These are phyloP conservation scores for Lablab purpureus DNA, from an alignment of 306 rosid species.

Conservation along the genomic window DNA sequence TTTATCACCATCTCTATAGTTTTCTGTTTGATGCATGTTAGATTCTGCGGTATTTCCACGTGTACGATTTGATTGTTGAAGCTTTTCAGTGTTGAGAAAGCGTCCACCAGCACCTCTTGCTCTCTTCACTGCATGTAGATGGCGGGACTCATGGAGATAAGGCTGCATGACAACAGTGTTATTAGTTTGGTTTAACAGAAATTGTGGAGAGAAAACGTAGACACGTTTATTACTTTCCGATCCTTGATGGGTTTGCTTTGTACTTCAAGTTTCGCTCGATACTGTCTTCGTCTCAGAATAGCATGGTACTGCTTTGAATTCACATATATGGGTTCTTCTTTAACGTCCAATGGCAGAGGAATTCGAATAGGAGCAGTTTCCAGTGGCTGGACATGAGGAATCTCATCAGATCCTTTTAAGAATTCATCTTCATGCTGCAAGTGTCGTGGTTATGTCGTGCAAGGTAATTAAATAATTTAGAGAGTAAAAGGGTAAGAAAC, in stretches of 20 bases:
- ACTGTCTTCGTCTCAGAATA: conserved; percentile 85
- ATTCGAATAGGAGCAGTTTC: conserved; percentile 59
- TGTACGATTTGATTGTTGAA: conserved; percentile 35
- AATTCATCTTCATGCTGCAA: conserved; percentile 33
- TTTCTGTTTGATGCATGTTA: conserved; percentile 47
- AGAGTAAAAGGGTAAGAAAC: conserved; percentile 14
- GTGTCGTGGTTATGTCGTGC: conserved; percentile 34
- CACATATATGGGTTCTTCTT: conserved; percentile 78
- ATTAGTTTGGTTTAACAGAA: not conserved
- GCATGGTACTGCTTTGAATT: conserved; percentile 93
- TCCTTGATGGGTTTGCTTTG: conserved; percentile 66
- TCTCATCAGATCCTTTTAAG: conserved; percentile 45
- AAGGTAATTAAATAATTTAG: not conserved
- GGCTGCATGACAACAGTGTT: conserved; percentile 58
- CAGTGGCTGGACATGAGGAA: conserved; percentile 56
- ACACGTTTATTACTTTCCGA: conserved; percentile 63
- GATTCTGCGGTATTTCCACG: conserved; percentile 46
- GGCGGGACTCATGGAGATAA: conserved; percentile 81
- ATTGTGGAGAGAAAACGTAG: not conserved
- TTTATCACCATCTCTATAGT: conserved; percentile 47
- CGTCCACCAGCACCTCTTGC: conserved; percentile 84
- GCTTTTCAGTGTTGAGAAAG: conserved; percentile 63
- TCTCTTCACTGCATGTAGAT: conserved; percentile 74
- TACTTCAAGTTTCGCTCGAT: conserved; percentile 82
- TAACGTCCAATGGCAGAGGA: conserved; percentile 63